phyloP scores from a whole-genome alignment of 352 stramenopile genomes.

The Blastocystis sp. region DNA sequence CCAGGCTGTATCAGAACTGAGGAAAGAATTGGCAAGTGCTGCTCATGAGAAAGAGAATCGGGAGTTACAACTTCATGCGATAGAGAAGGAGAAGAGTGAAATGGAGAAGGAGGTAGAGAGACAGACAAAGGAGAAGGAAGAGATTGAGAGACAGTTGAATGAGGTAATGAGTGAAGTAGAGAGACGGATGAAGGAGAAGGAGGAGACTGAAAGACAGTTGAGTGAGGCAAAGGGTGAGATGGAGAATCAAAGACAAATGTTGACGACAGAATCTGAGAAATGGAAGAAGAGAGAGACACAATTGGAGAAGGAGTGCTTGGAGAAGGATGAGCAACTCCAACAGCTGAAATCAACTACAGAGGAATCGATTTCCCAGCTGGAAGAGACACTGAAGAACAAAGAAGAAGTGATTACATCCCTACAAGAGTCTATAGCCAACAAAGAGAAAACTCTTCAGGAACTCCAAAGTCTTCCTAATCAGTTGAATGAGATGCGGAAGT shows the following conservation, averaged over 20 bases:
- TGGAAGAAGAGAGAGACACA: not conserved
- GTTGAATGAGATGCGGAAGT: too few species aligned
- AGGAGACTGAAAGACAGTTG: not conserved
- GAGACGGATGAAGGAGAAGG: not conserved
- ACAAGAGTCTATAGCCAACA: not conserved
- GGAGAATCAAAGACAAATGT: not conserved
- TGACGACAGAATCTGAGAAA: not conserved
- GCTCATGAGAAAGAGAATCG: not conserved
- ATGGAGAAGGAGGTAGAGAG: not conserved
- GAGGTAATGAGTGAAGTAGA: not conserved
- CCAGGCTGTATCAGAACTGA: not conserved
- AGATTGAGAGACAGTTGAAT: conserved; percentile 3
- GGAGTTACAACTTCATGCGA: not conserved
- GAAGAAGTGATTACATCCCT: not conserved
- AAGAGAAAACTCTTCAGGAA: too few species aligned
- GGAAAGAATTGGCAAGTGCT: not conserved
- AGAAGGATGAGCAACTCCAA: too few species aligned
- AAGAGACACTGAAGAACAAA: not conserved
- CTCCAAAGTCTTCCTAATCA: too few species aligned
- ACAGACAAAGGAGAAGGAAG: not conserved
- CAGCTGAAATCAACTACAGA: too few species aligned
- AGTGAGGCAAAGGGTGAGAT: not conserved
- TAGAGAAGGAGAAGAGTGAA: not conserved
- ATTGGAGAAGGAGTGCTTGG: not conserved
- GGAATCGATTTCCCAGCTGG: too few species aligned